Base-by-base conservation (phyloP, 2,329 filamentous ascomycete species). In the Aotearoamyces nothofagi region DNA sequence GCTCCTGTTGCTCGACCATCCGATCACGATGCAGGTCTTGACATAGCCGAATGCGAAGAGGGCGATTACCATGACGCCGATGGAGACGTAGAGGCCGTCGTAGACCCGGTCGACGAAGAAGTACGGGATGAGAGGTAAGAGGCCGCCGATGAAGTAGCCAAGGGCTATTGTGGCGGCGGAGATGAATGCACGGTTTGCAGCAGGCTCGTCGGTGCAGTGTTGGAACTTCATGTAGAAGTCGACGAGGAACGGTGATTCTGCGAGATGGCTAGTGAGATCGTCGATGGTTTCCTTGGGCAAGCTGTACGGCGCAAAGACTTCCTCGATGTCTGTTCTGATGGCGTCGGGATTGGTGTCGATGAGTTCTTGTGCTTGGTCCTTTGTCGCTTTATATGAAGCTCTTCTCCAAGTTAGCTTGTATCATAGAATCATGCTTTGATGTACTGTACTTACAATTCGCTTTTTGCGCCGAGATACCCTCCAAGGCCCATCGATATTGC, bases 11-110 rank as follows among this genome's bases (percentile, higher is more conserved):
- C 36, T 44, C 14, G 33, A 37, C 42, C 41, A 49, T 28, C 54
- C 55, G 1, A 48, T 58, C 1, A 68, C 58, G 9, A 68, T 55
- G 17, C 43, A 63, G 12, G 69, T 74, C 55, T 78, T 78, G 31
- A 61, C 55, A 40, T 72, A 75, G n/a, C 74, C 74, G 45, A 79
- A 79, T 3, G 54, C 48, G 31, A 78, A 63, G 24, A 79, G 49
- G 2, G 70, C 65, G 5, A 71, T 43, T 9, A 68, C 60, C 43
- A 75, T 78, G 30, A 78, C 60, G 4, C 47, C 59, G 15, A 76
- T 59, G 14, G 69, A 75, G 34, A 69, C 64, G 19, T 63, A 58
- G 28, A 84, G 53, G 5, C 62, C 64, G 10, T 47, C 36, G 17
- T 52, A 42, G 5, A 66, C 56, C 15, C 55, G 43, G 4, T 56